Evolutionary conservation across 352 stramenopile species (phyloP), one percentile per base, ranked within the genome.

Genomic region (Pythium phragmiticola): DNA sequence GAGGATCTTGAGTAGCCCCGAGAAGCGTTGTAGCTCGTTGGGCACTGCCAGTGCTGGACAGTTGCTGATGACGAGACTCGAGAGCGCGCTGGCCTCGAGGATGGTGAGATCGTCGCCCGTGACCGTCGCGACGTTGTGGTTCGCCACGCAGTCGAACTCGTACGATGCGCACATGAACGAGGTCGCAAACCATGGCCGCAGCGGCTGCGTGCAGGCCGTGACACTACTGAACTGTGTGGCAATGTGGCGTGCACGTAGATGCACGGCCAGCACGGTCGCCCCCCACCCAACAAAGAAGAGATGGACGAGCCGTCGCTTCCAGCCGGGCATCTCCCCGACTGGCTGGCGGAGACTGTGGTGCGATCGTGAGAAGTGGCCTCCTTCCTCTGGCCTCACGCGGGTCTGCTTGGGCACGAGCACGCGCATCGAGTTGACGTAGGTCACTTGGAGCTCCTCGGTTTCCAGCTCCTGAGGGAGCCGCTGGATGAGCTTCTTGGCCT

Each of bases 261-360:
- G 72, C 34, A 75, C 70, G n/a, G 13, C 72, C n/a, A 76, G 62
- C 19, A 75, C 56, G 0, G 66, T 66, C 43, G 72, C 49, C 0
- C 72, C 72, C 72, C 72, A 76, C 30, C 34, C 57, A 23, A 68
- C 65, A 56, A 79, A 79, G 55, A 76, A 72, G 21, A 75, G 41
- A 34, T 76, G 72, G 7, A 79, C 65, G 4, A 66, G 58, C n/a
- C 64, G 64, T 11, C 64, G 56, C 9, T 62, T 60, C 64, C 64
- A 70, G 28, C 64, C 64, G 39, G 64, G 64, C 64, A 65, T 57
- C n/a, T 64, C 26, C 7, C 63, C 63, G 9, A 39, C 30, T 19
- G 21, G 12, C 23, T 68, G 61, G 1, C 13, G 19, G 46, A 68
- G 41, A 4, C 4, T n/a, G 13, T 23, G 34, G 8, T 59, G 36